Conservation (phyloP, 1,139 yeast genomes). For the Debaryomyces robertsiae region DNA sequence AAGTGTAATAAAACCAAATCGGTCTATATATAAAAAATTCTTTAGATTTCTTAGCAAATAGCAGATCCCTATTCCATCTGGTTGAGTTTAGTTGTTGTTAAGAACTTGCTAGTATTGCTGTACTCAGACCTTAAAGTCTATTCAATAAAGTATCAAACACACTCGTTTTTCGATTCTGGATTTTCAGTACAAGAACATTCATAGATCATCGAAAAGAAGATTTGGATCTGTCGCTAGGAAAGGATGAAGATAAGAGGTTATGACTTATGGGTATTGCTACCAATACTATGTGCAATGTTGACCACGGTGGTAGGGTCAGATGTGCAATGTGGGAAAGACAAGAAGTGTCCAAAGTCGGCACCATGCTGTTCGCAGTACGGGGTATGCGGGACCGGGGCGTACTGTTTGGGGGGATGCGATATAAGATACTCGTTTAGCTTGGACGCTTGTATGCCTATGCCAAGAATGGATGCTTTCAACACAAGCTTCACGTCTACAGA, state of each 20-base stretch:
- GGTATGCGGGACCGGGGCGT: conserved; percentile 78
- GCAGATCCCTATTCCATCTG: not conserved
- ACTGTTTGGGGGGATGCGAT: conserved; percentile 84
- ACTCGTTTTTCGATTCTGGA: no score
- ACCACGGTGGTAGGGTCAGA: conserved; percentile 14
- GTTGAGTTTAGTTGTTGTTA: no score
- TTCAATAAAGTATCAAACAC: no score
- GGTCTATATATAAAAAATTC: conserved; percentile 1
- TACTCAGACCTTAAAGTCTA: no score
- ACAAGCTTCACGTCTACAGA: conserved; percentile 43
- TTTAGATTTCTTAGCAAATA: not conserved
- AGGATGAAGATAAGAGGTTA: conserved; percentile 2
- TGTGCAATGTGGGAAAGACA: conserved; percentile 48
- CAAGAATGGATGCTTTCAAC: conserved; percentile 36
- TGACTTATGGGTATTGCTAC: conserved; percentile 4
- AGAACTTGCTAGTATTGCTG: no score
- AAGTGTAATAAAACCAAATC: not conserved
- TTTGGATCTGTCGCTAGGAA: not conserved
- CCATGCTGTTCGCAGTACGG: conserved; percentile 90
- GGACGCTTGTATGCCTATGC: conserved; percentile 69
- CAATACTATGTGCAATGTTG: conserved; percentile 2
- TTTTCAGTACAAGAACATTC: no score
- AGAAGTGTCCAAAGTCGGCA: conserved; percentile 63
- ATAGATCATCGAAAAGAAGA: conserved; percentile 1
- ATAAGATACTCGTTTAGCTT: conserved; percentile 62